Conservation (phyloP, 257 asterid genomes). For the Solanum ossicruentum region DNA sequence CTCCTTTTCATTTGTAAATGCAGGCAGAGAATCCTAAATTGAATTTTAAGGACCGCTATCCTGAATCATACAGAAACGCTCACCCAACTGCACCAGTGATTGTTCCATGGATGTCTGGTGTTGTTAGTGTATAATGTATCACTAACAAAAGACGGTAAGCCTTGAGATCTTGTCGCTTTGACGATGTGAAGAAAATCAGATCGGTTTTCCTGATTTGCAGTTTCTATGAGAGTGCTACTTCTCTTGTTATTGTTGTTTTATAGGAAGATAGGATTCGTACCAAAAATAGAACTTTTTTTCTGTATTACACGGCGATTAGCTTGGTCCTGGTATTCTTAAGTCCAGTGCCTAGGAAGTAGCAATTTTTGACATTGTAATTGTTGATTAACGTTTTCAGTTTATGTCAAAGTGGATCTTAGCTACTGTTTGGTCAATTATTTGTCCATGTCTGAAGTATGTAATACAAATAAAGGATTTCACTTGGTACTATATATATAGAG, state of each 20-base stretch:
- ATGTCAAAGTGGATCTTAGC: not conserved
- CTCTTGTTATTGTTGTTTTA: not conserved
- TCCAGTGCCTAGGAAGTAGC: not conserved
- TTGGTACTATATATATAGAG: not conserved
- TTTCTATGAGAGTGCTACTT: not conserved
- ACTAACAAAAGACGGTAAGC: not conserved
- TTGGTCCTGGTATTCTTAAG: not conserved
- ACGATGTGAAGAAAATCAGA: not conserved
- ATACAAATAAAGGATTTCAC: not conserved
- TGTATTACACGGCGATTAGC: not conserved
- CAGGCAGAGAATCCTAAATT: slow-evolving; percentile 66
- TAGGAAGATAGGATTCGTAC: not conserved
- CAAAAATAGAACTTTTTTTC: not conserved
- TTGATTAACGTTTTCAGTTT: not conserved
- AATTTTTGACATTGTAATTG: not conserved
- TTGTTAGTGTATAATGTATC: slow-evolving; percentile 23
- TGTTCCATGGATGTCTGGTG: slow-evolving; percentile 90
- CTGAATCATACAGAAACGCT: slow-evolving; percentile 57
- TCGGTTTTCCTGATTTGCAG: not conserved
- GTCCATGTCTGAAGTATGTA: not conserved
- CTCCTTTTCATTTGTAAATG: slow-evolving; percentile 2
- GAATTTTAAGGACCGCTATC: slow-evolving; percentile 60
- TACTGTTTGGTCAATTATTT: not conserved
- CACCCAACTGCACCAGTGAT: slow-evolving; percentile 68
- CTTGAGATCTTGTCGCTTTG: not conserved